A percentile compares a stretch with the other conserved stretches of the same genome.
Evolutionary conservation across 139 green algal species (phyloP).

Genomic region (Coelastrella sp.): DNA sequence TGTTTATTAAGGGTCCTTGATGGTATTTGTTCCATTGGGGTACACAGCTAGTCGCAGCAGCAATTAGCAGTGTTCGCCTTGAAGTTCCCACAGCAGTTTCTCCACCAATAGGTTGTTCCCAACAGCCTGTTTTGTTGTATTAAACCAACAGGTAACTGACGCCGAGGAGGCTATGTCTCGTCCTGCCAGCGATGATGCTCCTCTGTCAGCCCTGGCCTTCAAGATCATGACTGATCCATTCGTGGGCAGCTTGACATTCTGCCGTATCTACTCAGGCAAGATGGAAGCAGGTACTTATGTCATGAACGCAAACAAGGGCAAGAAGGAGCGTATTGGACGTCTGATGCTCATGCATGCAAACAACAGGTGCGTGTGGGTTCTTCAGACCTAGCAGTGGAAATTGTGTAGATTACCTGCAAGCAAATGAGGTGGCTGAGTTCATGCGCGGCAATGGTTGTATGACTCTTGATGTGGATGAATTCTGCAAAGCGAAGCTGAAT

Average conservation of each 20-base stretch:
- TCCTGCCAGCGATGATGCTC: conserved; percentile 81
- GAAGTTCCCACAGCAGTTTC: neutral
- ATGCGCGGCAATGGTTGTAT: too few species aligned
- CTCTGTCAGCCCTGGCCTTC: conserved; percentile 97
- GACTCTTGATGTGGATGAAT: too few species aligned
- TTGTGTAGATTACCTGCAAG: neutral
- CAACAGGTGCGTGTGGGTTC: conserved; percentile 72
- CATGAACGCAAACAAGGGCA: conserved; percentile 93
- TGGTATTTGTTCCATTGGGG: too few species aligned
- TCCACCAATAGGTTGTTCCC: neutral
- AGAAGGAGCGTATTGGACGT: conserved; percentile 98
- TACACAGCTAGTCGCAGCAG: too few species aligned
- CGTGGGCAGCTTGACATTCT: conserved; percentile 96
- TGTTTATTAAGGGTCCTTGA: too few species aligned
- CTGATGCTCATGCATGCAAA: conserved; percentile 99
- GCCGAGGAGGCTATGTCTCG: conserved; percentile 81
- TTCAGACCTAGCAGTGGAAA: too few species aligned
- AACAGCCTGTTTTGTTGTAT: neutral
- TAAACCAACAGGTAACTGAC: conserved; percentile 70
- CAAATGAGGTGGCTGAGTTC: too few species aligned
- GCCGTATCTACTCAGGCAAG: conserved; percentile 89
- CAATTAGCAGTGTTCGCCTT: too few species aligned
- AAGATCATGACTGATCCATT: conserved; percentile 99
- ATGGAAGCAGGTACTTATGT: conserved; percentile 89
- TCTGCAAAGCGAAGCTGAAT: too few species aligned